A percentile compares a stretch with the other conserved stretches of the same genome.
Evolutionary conservation across 805 yeast genomes (phyloP).

Genomic region (Lachancea fermentati): DNA sequence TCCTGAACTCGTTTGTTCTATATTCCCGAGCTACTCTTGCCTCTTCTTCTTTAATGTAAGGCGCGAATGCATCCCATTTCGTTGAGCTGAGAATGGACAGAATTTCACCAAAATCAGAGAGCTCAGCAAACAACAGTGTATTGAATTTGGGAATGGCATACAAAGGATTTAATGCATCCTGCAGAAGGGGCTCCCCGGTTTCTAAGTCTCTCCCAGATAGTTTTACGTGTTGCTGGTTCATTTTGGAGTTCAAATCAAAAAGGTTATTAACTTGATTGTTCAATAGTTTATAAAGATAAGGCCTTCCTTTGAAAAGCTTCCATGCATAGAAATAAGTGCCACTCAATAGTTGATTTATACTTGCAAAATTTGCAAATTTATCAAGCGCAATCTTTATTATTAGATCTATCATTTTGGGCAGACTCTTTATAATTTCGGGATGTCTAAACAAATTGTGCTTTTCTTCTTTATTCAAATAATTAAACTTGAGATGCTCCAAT

Average conservation of each 20-base stretch:
- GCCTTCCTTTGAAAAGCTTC: conserved; percentile 51
- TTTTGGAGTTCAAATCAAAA: conserved; percentile 20
- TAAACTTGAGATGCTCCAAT: conserved; percentile 25
- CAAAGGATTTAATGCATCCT: conserved; percentile 13
- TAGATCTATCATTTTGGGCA: conserved; percentile 10
- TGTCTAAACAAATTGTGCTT: not conserved
- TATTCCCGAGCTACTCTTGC: conserved; percentile 9
- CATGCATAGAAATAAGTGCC: conserved; percentile 59
- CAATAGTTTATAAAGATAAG: conserved; percentile 36
- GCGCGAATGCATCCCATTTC: conserved; percentile 13
- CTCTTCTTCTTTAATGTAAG: conserved; percentile 6
- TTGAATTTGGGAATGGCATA: conserved; percentile 23
- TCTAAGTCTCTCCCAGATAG: not conserved
- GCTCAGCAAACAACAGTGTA: conserved; percentile 16
- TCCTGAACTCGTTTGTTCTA: not conserved
- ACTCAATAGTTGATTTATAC: conserved; percentile 40
- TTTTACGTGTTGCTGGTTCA: conserved; percentile 12
- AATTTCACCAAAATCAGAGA: conserved; percentile 21
- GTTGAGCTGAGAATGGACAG: conserved; percentile 12
- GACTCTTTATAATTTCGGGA: not conserved
- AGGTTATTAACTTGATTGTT: conserved; percentile 27
- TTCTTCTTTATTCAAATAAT: conserved; percentile 10
- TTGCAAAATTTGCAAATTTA: conserved; percentile 30
- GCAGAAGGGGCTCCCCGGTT: not conserved
- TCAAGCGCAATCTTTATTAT: conserved; percentile 21